phyloP scores from a whole-genome alignment of 441 rosid genomes.

The Aquilaria agallochum region DNA sequence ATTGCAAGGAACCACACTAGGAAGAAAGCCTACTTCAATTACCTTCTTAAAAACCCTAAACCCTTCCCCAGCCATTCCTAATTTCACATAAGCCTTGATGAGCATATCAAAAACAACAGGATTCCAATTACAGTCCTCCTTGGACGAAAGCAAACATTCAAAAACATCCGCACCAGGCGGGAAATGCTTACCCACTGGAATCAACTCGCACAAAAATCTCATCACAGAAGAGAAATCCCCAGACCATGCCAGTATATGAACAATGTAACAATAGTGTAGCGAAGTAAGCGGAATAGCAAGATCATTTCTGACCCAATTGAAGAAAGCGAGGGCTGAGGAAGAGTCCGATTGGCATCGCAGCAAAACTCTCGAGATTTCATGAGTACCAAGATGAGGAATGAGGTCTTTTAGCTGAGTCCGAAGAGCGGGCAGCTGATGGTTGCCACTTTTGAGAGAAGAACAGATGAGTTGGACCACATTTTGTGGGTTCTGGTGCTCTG shows the following conservation, averaged over 20 bases:
- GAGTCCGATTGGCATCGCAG: slow-evolving; percentile 81
- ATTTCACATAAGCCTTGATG: slow-evolving; percentile 58
- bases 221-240: slow-evolving; percentile 56
- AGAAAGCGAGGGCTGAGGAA: slow-evolving; percentile 57
- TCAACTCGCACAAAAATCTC: slow-evolving; percentile 51
- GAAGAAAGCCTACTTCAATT: slow-evolving; percentile 44
- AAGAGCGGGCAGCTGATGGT: slow-evolving; percentile 26
- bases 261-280: slow-evolving; percentile 45
- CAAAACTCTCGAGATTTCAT: slow-evolving; percentile 74
- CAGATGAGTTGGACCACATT: slow-evolving; percentile 59
- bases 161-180: slow-evolving; percentile 40
- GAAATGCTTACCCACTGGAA: slow-evolving; percentile 26
- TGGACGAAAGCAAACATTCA: slow-evolving; percentile 40
- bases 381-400: slow-evolving; percentile 53
- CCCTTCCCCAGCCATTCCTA: slow-evolving; percentile 50
- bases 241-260: slow-evolving; percentile 69
- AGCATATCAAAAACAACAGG: slow-evolving; percentile 81
- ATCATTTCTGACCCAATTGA: slow-evolving; percentile 68
- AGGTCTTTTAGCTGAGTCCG: slow-evolving; percentile 31
- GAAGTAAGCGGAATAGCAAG: slow-evolving; percentile 40
- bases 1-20: slow-evolving; percentile 72
- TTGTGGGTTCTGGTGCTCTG: slow-evolving; percentile 66
- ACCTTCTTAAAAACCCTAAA: slow-evolving; percentile 37
- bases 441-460: slow-evolving; percentile 48
- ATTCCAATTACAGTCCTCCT: slow-evolving; percentile 76